These are phyloP conservation scores for Prosopis cineraria DNA, from an alignment of 306 rosid genomes.

Conservation along the genomic window DNA sequence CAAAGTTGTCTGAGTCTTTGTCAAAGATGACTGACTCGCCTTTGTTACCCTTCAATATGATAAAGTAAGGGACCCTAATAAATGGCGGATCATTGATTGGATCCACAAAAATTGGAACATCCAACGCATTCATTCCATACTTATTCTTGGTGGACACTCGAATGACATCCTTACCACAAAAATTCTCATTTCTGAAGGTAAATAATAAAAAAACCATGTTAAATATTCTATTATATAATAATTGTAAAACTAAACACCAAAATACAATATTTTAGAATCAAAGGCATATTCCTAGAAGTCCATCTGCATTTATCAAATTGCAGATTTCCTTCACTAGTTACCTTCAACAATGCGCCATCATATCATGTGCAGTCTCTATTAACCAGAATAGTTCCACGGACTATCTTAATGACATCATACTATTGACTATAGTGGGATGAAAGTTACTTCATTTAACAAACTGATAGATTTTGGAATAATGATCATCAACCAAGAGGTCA, in stretches of 20 bases:
- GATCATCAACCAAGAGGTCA: neutral
- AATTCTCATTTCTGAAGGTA: conserved; percentile 66
- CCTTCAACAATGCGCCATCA: no score
- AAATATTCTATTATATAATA: no score
- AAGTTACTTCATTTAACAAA: neutral
- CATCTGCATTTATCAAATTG: neutral
- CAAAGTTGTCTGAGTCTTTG: conserved; percentile 61
- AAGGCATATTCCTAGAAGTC: conserved; percentile 25
- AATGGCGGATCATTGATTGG: conserved; percentile 86
- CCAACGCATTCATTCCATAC: conserved; percentile 65
- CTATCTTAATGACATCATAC: no score
- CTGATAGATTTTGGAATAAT: neutral
- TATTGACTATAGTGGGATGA: no score
- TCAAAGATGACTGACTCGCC: conserved; percentile 66
- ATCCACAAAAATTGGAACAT: conserved; percentile 65
- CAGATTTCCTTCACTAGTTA: no score
- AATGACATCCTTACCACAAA: conserved; percentile 63
- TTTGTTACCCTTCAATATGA: conserved; percentile 60
- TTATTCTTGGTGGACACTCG: conserved; percentile 60
- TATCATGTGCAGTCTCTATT: no score
- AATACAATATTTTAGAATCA: neutral
- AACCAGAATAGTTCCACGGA: no score
- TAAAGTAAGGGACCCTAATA: conserved; percentile 62
- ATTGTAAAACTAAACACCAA: conserved; percentile 16
- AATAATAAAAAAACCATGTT: neutral